Conservation (phyloP, 352 stramenopile species). For the Peronospora farinosa region DNA sequence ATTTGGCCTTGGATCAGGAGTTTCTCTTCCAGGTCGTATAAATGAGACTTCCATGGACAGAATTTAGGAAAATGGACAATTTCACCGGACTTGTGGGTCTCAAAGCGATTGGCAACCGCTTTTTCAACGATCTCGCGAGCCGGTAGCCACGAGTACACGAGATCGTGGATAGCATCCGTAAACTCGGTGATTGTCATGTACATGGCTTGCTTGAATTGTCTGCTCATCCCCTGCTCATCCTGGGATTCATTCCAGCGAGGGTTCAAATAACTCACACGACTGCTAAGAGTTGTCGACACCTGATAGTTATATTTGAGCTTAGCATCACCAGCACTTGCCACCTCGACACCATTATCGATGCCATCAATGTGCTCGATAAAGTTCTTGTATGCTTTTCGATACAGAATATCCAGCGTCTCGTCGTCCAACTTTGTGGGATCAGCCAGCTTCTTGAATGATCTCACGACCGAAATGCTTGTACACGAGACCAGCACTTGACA, state of each 20-base stretch:
- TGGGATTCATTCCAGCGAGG: constrained; percentile 94
- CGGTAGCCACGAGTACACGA: constrained; percentile 92
- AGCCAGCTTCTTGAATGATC: constrained; percentile 85
- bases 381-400: constrained; percentile 92
- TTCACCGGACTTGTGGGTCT: constrained; percentile 89
- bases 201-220: constrained; percentile 92
- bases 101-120: constrained; percentile 80
- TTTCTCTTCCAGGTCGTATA: constrained; percentile 95
- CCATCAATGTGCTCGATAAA: constrained; percentile 98
- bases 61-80: constrained; percentile 90
- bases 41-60: constrained; percentile 94
- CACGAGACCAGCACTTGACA: constrained; percentile 94
- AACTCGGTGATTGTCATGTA: constrained; percentile 94
- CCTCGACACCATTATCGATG: constrained; percentile 97
- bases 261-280: constrained; percentile 91
- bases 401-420: constrained; percentile 74
- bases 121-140: constrained; percentile 90
- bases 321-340: constrained; percentile 30
- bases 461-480: constrained; percentile 98
- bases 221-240: constrained; percentile 70
- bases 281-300: constrained; percentile 71
- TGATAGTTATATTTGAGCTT: constrained; percentile 61
- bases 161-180: constrained; percentile 80
- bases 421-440: constrained; percentile 46
- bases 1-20: constrained; percentile 81